Percentiles rank a stretch among this genome's conserved stretches.
These are phyloP conservation scores for Maudiozyma barnettii DNA, from an alignment of 805 yeast species.

Conservation along the genomic window DNA sequence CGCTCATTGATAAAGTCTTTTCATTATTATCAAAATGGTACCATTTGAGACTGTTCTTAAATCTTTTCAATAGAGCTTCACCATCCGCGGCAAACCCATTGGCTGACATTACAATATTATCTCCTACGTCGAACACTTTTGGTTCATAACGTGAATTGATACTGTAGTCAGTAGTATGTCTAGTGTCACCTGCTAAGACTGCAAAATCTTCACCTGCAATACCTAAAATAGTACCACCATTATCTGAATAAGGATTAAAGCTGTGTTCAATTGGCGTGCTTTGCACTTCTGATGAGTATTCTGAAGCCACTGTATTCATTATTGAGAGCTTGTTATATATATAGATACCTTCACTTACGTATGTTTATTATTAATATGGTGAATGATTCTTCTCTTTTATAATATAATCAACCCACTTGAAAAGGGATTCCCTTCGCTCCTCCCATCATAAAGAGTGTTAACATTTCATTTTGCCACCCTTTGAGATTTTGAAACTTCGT, in stretches of 20 bases:
- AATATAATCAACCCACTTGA: no score
- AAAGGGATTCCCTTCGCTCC: no score
- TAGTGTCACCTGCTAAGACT: slow-evolving; percentile 95
- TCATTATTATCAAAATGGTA: slow-evolving; percentile 79
- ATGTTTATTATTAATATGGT: not conserved
- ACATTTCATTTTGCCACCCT: not conserved
- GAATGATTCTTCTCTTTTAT: not conserved
- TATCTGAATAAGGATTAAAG: slow-evolving; percentile 88
- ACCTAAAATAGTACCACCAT: slow-evolving; percentile 95
- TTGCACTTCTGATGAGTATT: slow-evolving; percentile 47
- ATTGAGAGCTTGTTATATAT: not conserved
- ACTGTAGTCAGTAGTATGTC: slow-evolving; percentile 88
- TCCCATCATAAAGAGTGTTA: no score
- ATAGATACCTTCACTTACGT: not conserved
- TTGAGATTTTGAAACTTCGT: no score
- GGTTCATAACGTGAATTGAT: slow-evolving; percentile 91
- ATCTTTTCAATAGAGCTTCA: slow-evolving; percentile 67
- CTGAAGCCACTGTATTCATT: slow-evolving; percentile 44
- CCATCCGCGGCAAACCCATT: slow-evolving; percentile 97
- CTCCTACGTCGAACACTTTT: slow-evolving; percentile 82
- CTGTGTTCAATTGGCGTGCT: slow-evolving; percentile 75
- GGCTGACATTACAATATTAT: slow-evolving; percentile 76
- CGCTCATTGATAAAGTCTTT: slow-evolving; percentile 52
- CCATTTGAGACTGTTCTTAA: slow-evolving; percentile 66
- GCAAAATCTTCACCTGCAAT: slow-evolving; percentile 98